Evolutionary conservation across 2,329 filamentous ascomycete species (phyloP).

Genomic region (Dactylellina parvicollis): DNA sequence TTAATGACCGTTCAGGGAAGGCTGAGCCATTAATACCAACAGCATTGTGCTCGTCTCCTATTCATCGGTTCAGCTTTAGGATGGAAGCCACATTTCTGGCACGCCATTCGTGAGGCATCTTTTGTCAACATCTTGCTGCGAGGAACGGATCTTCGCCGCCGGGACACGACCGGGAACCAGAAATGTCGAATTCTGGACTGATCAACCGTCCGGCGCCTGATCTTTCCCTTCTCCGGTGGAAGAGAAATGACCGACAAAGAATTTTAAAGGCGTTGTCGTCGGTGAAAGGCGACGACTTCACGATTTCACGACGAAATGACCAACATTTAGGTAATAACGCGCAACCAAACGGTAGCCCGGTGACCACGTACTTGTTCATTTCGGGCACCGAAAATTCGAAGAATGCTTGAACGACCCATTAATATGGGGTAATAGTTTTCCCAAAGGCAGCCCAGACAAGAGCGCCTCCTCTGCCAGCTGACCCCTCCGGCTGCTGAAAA

Average conservation of each 20-base stretch:
- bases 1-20: neutral
- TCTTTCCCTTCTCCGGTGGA: neutral
- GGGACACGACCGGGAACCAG: conserved; percentile 22
- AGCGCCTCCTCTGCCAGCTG: conserved; percentile 50
- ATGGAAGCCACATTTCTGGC: conserved; percentile 2
- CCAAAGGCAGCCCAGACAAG: conserved; percentile 32
- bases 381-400: conserved; percentile 30
- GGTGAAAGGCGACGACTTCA: conserved; percentile 49
- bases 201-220: neutral
- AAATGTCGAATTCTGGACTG: conserved; percentile 5
- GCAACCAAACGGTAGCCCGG: conserved; percentile 37
- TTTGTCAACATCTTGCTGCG: neutral
- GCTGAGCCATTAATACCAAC: no score
- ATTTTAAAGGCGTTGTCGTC: conserved; percentile 5
- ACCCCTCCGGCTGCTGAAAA: conserved; percentile 6
- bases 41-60: neutral
- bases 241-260: neutral
- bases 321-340: conserved; percentile 52
- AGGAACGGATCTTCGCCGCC: conserved; percentile 35
- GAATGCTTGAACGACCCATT: conserved; percentile 4
- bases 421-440: conserved; percentile 38
- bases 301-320: conserved; percentile 52
- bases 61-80: neutral
- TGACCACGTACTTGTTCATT: conserved; percentile 39
- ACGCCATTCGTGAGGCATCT: conserved; percentile 23